These are phyloP conservation scores for Dujonia santamariae DNA, from an alignment of 1,139 yeast genomes.

Conservation along the genomic window DNA sequence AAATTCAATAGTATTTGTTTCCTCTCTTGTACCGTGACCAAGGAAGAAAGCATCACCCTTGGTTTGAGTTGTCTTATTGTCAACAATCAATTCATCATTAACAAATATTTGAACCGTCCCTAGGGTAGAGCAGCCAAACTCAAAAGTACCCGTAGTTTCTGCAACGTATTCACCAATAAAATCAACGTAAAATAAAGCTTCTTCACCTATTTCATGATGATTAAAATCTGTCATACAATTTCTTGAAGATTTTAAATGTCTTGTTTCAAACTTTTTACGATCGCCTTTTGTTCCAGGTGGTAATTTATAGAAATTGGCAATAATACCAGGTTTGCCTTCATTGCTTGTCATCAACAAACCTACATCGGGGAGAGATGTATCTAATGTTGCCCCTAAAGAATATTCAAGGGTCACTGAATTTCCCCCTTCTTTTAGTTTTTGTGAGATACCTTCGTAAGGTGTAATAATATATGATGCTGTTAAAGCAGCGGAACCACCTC, in stretches of 20 bases:
- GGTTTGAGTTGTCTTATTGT: conserved; percentile 52
- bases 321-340: too few species aligned
- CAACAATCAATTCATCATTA: conserved; percentile 51
- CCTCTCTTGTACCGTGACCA: conserved; percentile 51
- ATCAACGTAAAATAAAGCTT: conserved; percentile 36
- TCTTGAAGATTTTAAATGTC: not conserved
- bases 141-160: conserved; percentile 46
- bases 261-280: not conserved
- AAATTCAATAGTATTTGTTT: conserved; percentile 32
- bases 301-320: not conserved
- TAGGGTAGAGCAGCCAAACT: conserved; percentile 47
- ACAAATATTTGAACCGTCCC: conserved; percentile 56
- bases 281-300: not conserved
- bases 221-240: not conserved
- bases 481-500: conserved; percentile 39
- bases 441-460: conserved; percentile 31
- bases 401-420: not conserved
- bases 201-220: conserved; percentile 8
- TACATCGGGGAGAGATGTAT: not conserved
- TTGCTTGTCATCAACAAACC: conserved; percentile 11
- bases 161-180: conserved; percentile 42
- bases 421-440: conserved; percentile 21
- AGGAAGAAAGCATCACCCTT: conserved; percentile 44
- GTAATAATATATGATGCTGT: conserved; percentile 27
- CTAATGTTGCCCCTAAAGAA: not conserved